Evolutionary conservation across 2,329 filamentous ascomycete species (phyloP).

Genomic region (Aureobasidium vineae): DNA sequence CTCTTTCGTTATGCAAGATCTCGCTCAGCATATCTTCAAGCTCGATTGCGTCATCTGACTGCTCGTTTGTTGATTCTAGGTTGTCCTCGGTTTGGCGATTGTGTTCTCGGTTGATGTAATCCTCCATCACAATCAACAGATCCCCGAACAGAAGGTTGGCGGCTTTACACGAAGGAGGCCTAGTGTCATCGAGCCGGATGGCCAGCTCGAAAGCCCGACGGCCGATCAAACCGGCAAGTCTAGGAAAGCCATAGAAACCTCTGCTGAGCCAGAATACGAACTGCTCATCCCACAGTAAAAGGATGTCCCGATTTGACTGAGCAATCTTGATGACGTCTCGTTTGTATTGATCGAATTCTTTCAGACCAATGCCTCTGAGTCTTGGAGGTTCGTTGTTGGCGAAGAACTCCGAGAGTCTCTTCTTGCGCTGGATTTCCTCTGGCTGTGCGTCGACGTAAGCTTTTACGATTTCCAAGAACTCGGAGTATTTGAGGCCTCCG

Average conservation of each 20-base stretch:
- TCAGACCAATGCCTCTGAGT: background rate
- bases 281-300: constrained; percentile 1
- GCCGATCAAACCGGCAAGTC: background rate
- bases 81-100: background rate
- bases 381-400: background rate
- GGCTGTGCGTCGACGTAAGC: background rate
- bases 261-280: background rate
- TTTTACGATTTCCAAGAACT: background rate
- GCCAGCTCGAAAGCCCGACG: constrained; percentile 11
- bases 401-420: background rate
- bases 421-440: constrained; percentile 1
- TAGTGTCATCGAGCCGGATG: background rate
- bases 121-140: background rate
- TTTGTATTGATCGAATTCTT: background rate
- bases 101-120: background rate
- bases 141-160: background rate
- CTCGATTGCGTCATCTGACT: background rate
- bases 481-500: constrained; percentile 7
- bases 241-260: background rate
- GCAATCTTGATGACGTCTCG: background rate
- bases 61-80: background rate
- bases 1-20: background rate
- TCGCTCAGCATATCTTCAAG: background rate
- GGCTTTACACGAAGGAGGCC: constrained; percentile 16
- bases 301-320: background rate